Percentiles rank a stretch among this genome's conserved stretches.
Evolutionary conservation across 2,329 filamentous ascomycete species (phyloP).

Genomic region (Fusarium hostae): DNA sequence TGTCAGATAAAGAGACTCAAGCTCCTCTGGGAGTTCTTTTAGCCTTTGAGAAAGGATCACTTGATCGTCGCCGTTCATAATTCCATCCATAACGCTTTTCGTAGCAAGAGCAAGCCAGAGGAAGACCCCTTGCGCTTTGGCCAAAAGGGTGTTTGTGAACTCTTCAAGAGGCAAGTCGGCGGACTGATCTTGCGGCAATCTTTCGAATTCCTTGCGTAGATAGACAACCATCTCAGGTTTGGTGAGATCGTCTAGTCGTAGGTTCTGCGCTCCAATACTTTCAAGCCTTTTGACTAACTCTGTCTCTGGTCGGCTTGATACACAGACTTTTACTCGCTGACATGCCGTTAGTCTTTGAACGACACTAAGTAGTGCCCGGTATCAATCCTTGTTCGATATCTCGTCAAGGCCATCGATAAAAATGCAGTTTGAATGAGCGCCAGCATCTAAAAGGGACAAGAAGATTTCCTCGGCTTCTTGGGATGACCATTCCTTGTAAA

Average conservation of each 20-base stretch:
- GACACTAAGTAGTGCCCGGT: accelerated
- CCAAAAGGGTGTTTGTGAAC: accelerated
- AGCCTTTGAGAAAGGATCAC: accelerated
- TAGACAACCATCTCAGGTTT: background rate
- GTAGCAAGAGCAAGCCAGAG: background rate
- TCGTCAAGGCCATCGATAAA: slow-evolving; percentile 2
- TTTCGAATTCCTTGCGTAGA: accelerated
- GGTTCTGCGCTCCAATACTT: accelerated
- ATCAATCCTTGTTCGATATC: accelerated
- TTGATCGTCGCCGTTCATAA: accelerated
- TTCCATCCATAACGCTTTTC: accelerated
- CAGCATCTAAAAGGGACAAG: accelerated
- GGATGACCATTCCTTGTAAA: background rate
- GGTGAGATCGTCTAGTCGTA: accelerated
- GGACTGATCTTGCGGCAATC: accelerated
- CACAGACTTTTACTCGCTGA: background rate
- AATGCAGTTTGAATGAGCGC: background rate
- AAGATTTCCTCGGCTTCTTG: background rate
- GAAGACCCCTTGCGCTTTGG: background rate
- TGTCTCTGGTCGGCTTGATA: background rate
- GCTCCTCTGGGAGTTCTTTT: accelerated
- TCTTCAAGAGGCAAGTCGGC: accelerated
- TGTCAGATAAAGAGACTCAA: background rate
- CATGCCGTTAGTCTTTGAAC: accelerated
- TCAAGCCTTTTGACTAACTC: accelerated